Percentiles rank a stretch among this genome's conserved stretches.
These are phyloP conservation scores for Talaromyces liani DNA, from an alignment of 495 filamentous ascomycete genomes.

Conservation along the genomic window DNA sequence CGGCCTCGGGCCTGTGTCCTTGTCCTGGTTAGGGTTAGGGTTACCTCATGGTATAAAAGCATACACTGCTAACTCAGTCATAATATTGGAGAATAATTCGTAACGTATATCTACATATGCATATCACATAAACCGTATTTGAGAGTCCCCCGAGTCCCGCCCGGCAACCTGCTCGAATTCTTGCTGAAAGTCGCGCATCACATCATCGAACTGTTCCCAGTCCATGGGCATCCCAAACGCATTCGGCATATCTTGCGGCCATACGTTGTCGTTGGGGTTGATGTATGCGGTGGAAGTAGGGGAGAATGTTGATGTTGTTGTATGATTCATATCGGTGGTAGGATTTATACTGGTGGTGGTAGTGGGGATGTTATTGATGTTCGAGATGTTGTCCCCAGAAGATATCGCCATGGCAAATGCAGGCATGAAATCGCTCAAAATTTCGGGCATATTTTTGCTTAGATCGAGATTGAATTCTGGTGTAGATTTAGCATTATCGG, in stretches of 20 bases:
- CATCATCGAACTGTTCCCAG: conserved; percentile 43
- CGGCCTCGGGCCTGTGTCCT: not conserved
- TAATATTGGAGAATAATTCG: no score
- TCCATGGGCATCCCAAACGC: conserved; percentile 15
- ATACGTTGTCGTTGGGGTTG: not conserved
- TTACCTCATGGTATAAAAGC: not conserved
- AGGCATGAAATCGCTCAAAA: conserved; percentile 26
- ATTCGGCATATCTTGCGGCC: not conserved
- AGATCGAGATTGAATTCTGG: conserved; percentile 22
- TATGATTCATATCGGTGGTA: conserved; percentile 2
- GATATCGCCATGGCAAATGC: conserved; percentile 20
- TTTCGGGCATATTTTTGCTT: conserved; percentile 20
- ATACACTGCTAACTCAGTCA: no score
- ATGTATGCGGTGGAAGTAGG: conserved; percentile 2
- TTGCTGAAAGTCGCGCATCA: conserved; percentile 43
- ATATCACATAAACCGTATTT: conserved; percentile 2
- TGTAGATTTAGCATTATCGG: not conserved
- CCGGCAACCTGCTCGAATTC: conserved; percentile 24
- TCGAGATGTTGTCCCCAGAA: not conserved
- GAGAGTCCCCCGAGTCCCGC: conserved; percentile 15
- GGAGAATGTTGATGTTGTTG: not conserved
- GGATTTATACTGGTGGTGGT: not conserved
- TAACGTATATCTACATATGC: not conserved
- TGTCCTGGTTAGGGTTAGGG: not conserved
- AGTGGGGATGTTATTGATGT: not conserved